A percentile compares a stretch with the other conserved stretches of the same genome.
Conservation (phyloP, 257 asterid species). For the Solanum etuberosum region DNA sequence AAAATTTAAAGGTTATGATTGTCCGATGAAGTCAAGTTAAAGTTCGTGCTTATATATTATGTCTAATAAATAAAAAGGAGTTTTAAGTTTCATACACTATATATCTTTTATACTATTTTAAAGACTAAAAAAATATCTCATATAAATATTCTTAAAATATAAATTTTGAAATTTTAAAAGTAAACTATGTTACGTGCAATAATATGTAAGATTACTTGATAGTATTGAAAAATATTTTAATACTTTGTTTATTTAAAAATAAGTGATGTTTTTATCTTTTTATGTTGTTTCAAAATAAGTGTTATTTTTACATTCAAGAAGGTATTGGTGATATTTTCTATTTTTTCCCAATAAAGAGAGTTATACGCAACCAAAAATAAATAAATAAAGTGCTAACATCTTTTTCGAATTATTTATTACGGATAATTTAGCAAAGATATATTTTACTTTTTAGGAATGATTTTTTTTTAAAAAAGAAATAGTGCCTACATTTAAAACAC, state of each 20-base stretch:
- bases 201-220: background rate
- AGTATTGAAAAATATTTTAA: too few species aligned
- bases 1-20: too few species aligned
- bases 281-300: background rate
- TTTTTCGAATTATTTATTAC: too few species aligned
- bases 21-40: rapidly evolving
- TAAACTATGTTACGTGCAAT: background rate
- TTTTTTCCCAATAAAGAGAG: too few species aligned
- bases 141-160: background rate
- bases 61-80: background rate
- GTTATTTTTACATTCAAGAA: too few species aligned
- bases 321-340: too few species aligned
- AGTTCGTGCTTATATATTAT: rapidly evolving
- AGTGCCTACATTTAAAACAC: background rate
- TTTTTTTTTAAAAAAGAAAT: background rate
- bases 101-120: too few species aligned
- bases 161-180: background rate
- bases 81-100: background rate
- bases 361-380: too few species aligned
- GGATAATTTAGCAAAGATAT: too few species aligned
- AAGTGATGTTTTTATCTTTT: background rate
- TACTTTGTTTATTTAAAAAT: background rate
- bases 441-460: background rate
- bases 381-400: background rate
- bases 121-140: too few species aligned